These are phyloP conservation scores for Blastobotrys indianensis DNA, from an alignment of 1,139 yeast genomes.

Conservation along the genomic window DNA sequence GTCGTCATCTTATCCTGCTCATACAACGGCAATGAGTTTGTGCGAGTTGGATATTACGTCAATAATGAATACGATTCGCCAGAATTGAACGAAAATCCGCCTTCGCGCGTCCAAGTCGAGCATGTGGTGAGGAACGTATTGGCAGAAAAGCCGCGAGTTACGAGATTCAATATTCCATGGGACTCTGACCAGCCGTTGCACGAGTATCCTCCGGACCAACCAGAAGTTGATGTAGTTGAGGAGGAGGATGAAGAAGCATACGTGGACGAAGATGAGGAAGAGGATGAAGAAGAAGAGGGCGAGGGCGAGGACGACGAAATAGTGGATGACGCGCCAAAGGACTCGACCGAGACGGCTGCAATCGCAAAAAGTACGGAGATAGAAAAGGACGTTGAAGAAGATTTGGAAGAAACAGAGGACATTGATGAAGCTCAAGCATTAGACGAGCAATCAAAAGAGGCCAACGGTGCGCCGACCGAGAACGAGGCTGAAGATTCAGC, in stretches of 20 bases:
- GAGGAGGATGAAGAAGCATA: constrained; percentile 38
- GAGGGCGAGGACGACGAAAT: constrained; percentile 23
- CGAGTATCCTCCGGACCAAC: constrained; percentile 75
- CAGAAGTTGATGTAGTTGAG: constrained; percentile 47
- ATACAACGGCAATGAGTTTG: constrained; percentile 89
- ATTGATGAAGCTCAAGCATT: constrained; percentile 20
- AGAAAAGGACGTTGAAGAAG: constrained; percentile 21
- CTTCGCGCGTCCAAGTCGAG: constrained; percentile 87
- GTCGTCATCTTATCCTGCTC: constrained; percentile 89
- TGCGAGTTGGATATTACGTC: constrained; percentile 93
- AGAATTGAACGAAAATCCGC: constrained; percentile 90
- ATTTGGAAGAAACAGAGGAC: constrained; percentile 25
- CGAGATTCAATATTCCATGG: constrained; percentile 96
- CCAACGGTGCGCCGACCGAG: constrained; percentile 7
- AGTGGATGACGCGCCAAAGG: constrained; percentile 22
- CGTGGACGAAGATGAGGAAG: constrained; percentile 35
- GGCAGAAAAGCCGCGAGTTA: constrained; percentile 96
- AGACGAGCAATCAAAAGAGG: constrained; percentile 12
- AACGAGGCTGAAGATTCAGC: constrained; percentile 11
- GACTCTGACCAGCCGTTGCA: constrained; percentile 49
- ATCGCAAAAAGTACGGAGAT: constrained; percentile 11
- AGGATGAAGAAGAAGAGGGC: constrained; percentile 33
- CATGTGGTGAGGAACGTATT: constrained; percentile 89
- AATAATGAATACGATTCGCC: constrained; percentile 94
- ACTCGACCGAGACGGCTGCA: constrained; percentile 6